Evolutionary conservation across 164 flowering plant genomes (phyloP).

Genomic region (Kingdonia uniflora): DNA sequence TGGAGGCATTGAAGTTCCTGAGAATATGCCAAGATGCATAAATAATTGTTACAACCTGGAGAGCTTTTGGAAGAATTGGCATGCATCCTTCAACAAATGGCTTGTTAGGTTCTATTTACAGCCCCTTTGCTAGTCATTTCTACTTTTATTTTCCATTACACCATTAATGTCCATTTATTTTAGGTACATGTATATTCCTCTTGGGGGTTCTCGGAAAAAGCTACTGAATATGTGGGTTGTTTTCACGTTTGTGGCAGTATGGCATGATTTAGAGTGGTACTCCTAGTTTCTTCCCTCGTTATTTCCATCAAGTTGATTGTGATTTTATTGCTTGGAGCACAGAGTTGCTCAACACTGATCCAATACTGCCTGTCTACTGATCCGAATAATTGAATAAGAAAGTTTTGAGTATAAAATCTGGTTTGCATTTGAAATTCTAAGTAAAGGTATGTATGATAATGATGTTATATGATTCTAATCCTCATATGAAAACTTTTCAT

Average conservation of each 20-base stretch:
- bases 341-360: no score
- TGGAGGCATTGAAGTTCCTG: conserved; percentile 79
- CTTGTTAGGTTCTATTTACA: conserved; percentile 60
- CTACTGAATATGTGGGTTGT: conserved; percentile 81
- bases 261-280: conserved; percentile 99
- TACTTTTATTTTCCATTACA: neutral
- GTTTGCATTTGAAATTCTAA: no score
- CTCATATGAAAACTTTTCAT: neutral
- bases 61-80: conserved; percentile 98
- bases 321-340: no score
- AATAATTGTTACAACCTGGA: conserved; percentile 91
- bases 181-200: conserved; percentile 95
- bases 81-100: conserved; percentile 97
- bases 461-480: neutral
- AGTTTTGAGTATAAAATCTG: no score
- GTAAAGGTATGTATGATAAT: neutral
- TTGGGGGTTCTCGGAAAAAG: conserved; percentile 85
- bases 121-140: neutral
- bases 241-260: conserved; percentile 97
- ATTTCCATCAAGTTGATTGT: no score
- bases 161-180: conserved; percentile 8
- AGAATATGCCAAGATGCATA: conserved; percentile 91
- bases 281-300: conserved; percentile 2
- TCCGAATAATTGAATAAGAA: no score
- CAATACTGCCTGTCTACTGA: no score